Evolutionary conservation across 805 yeast genomes (phyloP).

Genomic region (Candida tammaniensis): DNA sequence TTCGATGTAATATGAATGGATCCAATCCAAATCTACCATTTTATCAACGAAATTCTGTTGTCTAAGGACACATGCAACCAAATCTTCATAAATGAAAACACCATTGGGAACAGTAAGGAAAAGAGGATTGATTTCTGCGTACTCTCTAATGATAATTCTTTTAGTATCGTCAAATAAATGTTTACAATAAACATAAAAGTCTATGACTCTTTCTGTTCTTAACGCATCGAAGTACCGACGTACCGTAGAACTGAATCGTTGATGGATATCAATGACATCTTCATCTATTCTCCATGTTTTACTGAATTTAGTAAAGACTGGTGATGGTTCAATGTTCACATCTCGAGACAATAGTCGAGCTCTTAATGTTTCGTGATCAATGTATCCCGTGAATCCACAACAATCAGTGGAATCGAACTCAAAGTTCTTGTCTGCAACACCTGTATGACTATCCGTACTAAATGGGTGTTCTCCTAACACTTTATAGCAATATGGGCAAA

Average conservation of each 20-base stretch:
- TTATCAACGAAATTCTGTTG: slow-evolving; percentile 22
- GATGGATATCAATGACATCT: neutral
- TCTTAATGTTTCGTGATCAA: slow-evolving; percentile 21
- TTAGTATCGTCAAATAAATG: slow-evolving; percentile 3
- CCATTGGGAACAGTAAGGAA: slow-evolving; percentile 1
- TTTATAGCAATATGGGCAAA: slow-evolving; percentile 15
- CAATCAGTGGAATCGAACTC: slow-evolving; percentile 8
- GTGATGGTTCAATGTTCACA: neutral
- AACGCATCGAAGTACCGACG: neutral
- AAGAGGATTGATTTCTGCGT: slow-evolving; percentile 7
- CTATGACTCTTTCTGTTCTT: slow-evolving; percentile 1
- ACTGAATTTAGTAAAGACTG: too few relatives aligned
- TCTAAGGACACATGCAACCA: slow-evolving; percentile 22
- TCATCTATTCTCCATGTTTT: too few relatives aligned
- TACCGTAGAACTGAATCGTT: neutral
- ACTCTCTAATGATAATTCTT: slow-evolving; percentile 18
- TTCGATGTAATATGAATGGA: slow-evolving; percentile 4
- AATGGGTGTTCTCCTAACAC: neutral
- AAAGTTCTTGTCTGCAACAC: slow-evolving; percentile 12
- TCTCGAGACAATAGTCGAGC: slow-evolving; percentile 16
- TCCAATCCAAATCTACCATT: slow-evolving; percentile 12
- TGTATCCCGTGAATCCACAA: slow-evolving; percentile 11
- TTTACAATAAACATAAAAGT: too few relatives aligned
- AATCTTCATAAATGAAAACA: slow-evolving; percentile 32
- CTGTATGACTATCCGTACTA: slow-evolving; percentile 1